Conservation (phyloP, 495 filamentous ascomycete species). For the Talaromyces proteolyticus region DNA sequence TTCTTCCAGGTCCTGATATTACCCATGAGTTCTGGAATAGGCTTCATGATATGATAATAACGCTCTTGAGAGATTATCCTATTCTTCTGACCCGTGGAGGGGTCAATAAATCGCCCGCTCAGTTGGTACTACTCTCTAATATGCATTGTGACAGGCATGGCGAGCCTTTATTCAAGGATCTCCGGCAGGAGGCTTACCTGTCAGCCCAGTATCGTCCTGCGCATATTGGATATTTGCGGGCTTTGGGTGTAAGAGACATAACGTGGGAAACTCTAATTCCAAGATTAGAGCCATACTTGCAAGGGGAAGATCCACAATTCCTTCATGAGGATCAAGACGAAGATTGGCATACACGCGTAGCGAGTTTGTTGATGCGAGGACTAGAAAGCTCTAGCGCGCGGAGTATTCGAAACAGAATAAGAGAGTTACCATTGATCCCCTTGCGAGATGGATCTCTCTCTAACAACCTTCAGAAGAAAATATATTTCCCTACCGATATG, state of each 20-base stretch:
- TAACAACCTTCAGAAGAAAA: not conserved
- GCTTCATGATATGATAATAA: not conserved
- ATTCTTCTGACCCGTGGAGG: not conserved
- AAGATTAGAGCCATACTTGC: not conserved
- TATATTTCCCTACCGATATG: not conserved
- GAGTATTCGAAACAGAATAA: not conserved
- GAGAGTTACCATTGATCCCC: not conserved
- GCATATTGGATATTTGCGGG: not conserved
- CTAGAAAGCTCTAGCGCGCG: not conserved
- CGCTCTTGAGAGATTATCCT: not conserved
- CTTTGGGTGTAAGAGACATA: not conserved
- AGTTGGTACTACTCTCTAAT: not conserved
- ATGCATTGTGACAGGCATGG: conserved; percentile 1
- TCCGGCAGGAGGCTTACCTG: not conserved
- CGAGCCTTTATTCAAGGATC: conserved; percentile 1
- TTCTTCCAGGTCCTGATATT: not conserved
- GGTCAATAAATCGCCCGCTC: not conserved
- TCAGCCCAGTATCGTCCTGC: not conserved
- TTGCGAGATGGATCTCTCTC: not conserved
- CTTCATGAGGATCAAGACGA: not conserved
- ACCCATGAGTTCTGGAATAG: not conserved
- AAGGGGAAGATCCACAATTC: not conserved
- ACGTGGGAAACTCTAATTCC: not conserved
- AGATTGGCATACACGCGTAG: not conserved
- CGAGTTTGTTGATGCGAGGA: not conserved